phyloP scores from a whole-genome alignment of 352 stramenopile species.

The Discostella stelligera region DNA sequence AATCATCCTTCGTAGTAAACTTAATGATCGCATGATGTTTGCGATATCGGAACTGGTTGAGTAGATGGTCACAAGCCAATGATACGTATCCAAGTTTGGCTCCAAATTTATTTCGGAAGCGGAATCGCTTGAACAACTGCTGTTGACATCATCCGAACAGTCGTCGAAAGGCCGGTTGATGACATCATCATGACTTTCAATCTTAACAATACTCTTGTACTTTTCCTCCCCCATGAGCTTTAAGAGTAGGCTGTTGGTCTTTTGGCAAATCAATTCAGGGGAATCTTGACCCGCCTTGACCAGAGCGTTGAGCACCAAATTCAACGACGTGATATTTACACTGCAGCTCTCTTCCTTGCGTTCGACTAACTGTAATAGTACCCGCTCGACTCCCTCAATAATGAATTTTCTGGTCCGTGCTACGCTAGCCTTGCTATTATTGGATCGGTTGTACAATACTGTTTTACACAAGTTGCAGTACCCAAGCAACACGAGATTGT shows the following conservation, averaged over 20 bases:
- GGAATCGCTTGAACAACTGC: background rate
- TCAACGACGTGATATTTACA: slow-evolving; percentile 36
- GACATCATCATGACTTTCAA: slow-evolving; percentile 6
- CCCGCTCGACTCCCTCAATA: slow-evolving; percentile 22
- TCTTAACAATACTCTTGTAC: slow-evolving; percentile 16
- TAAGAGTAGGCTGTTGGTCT: slow-evolving; percentile 18
- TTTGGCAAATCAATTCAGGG: slow-evolving; percentile 16
- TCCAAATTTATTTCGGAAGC: background rate
- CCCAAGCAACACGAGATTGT: slow-evolving; percentile 45
- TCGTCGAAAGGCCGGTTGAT: background rate
- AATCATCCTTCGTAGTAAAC: slow-evolving; percentile 40
- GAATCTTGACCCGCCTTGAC: slow-evolving; percentile 22
- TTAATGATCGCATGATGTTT: slow-evolving; percentile 21
- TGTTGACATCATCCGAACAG: background rate
- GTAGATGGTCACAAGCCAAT: slow-evolving; percentile 49
- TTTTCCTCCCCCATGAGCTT: slow-evolving; percentile 35
- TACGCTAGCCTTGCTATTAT: background rate
- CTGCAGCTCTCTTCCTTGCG: slow-evolving; percentile 1
- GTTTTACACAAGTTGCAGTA: slow-evolving; percentile 33
- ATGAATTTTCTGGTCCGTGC: slow-evolving; percentile 11
- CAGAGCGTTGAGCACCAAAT: slow-evolving; percentile 35
- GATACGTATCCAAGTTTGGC: slow-evolving; percentile 46
- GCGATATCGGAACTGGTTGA: slow-evolving; percentile 14
- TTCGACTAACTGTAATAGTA: slow-evolving; percentile 26
- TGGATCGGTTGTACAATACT: background rate